Evolutionary conservation across 129 eudicot genomes (phyloP), one percentile per base, ranked within the genome.

Genomic region (Flaveria trinervia): DNA sequence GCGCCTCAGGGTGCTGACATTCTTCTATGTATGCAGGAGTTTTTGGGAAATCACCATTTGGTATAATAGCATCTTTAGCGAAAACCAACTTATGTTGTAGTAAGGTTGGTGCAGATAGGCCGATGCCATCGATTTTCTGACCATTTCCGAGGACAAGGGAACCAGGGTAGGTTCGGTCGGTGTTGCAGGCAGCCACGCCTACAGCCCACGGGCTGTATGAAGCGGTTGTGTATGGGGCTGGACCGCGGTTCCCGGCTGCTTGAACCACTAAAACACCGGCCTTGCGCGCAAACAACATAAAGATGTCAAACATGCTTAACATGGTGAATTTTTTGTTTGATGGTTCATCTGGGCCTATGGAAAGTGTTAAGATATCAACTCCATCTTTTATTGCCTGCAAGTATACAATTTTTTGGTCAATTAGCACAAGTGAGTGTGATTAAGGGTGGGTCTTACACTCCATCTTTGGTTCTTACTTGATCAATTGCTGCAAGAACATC

Each of bases 401-500:
- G 17, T 59, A 39, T 45, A 23, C 2, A 20, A 71, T 52, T 44
- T 22, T 22, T 54, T 41, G 55, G 41, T 26, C 45, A 18, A 39
- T 79, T 33, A 79, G 59, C 11, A 12, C 33, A 67, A 66, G n/a
- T 43, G 23, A 1, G 4, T 6, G 10, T 13, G 61, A 16, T 5
- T n/a, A 7, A 5, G 3, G 26, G 9, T 20, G 18, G 64, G 28
- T 28, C 30, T 3, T 28, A 28, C 30, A 28, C 30, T 28, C 30
- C 30, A 28, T 28, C 30, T 28, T 28, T n/a, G n/a, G 20, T n/a
- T 13, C 83, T 89, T 84, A 95, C 97, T 81, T 95, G 99, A 78
- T 95, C 97, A 57, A 95, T 92, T 66, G 99, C 97, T 46, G 97
- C 96, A 65, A 95, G 78, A 46, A 95, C 96, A 84, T 95, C 99